phyloP scores from a whole-genome alignment of 257 asterid species.

The Forsythia suspensa region DNA sequence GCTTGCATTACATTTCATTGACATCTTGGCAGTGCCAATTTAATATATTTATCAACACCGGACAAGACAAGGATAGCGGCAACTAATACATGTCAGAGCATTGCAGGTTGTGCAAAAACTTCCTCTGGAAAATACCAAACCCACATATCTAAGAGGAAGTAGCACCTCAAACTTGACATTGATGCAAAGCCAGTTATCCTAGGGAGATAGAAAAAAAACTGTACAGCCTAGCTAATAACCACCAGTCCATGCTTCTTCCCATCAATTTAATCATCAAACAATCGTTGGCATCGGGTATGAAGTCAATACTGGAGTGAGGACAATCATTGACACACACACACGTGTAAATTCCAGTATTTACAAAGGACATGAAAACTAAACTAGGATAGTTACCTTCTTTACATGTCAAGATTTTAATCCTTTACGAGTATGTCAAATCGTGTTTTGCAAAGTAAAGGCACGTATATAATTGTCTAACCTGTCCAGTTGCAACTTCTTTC shows the following conservation, averaged over 20 bases:
- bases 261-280: neutral
- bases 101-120: neutral
- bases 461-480: slow-evolving; percentile 39
- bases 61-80: neutral
- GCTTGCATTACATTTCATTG: neutral
- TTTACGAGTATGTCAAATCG: neutral
- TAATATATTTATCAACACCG: no score
- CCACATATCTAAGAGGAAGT: neutral
- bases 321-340: no score
- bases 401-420: neutral
- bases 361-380: neutral
- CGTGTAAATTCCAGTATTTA: neutral
- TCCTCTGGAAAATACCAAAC: neutral
- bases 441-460: neutral
- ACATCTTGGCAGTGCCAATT: no score
- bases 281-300: neutral
- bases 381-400: neutral
- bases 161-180: neutral
- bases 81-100: neutral
- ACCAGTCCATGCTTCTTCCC: neutral
- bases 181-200: neutral
- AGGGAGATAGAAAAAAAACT: neutral
- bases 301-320: neutral
- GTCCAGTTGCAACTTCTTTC: slow-evolving; percentile 75
- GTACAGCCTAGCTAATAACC: neutral